Conservation (phyloP, 306 rosid genomes). For the Oemleria cerasiformis region DNA sequence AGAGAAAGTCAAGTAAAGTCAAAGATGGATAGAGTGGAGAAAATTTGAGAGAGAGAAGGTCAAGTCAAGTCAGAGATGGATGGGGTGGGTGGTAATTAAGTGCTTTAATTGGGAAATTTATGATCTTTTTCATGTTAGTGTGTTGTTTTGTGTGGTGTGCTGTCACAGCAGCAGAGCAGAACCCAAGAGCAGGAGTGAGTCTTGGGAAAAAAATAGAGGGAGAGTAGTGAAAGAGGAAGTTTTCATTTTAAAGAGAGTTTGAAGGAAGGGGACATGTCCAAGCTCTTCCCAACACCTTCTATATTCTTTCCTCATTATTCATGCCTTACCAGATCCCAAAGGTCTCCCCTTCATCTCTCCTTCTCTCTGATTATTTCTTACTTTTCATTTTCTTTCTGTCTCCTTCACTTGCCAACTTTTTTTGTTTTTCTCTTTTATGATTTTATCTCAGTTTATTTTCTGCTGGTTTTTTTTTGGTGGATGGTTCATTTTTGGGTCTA, state of each 20-base stretch:
- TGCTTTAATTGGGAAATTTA: constrained; percentile 7
- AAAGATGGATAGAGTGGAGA: background rate
- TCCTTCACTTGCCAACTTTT: constrained; percentile 16
- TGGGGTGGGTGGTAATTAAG: constrained; percentile 16
- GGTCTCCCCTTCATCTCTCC: constrained; percentile 31
- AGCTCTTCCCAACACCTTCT: constrained; percentile 48
- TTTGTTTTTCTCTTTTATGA: constrained; percentile 6
- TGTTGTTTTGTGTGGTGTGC: constrained; percentile 7
- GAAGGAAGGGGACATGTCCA: constrained; percentile 64
- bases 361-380: constrained; percentile 7
- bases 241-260: constrained; percentile 27
- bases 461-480: background rate
- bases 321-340: constrained; percentile 52
- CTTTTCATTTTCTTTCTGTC: constrained; percentile 21
- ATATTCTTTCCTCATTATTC: constrained; percentile 42
- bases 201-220: background rate
- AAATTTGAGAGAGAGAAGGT: constrained; percentile 6
- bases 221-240: background rate
- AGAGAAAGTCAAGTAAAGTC: background rate
- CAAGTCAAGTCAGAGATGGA: background rate
- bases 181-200: constrained; percentile 17
- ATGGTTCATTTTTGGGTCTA: constrained; percentile 22
- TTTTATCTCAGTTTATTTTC: background rate
- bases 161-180: constrained; percentile 22
- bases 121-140: background rate